Base-by-base conservation (phyloP, 192 early-diverging fungal genomes). In the Linnemannia hyalina region DNA sequence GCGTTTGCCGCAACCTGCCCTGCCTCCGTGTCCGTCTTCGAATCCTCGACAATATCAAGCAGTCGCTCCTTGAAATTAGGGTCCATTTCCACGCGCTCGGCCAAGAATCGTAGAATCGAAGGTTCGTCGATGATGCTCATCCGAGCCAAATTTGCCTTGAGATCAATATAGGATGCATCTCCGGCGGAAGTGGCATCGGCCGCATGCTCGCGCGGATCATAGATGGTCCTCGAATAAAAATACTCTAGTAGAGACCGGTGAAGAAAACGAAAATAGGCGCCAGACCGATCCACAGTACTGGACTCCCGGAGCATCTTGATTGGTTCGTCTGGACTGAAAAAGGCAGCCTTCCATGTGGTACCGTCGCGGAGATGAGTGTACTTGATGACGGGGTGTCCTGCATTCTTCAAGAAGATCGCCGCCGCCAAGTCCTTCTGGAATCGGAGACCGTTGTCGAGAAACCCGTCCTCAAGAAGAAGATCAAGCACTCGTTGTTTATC, bases 1-100 rank as follows among this genome's bases (percentile, higher is more conserved):
- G 71, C 71, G n/a, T 73, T 73, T 8, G 71, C 71, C 18, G 71
- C 71, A 4, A 44, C 71, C 11, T 35, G 26, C 23, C 23, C 71
- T 29, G 5, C 9, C 13, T 4, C 26, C 4, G 18, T 11, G 26
- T 73, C 9, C 6, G 11, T 13, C 42, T 73, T 73, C 1, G 71
- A 73, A 6, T 9, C 41, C 41, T 49, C 41, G 10, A 73, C 13
- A 29, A 26, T 26, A 49, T 7, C 20, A 13, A 44, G 22, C 3
- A 73, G 71, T 1, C n/a, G 0, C 2, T 0, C 4, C 18, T 70
- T 73, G 71, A 73, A 73, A 0, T 1, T 8, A 22, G 6, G 6
- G 41, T 46, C 42, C 36, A 73, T n/a, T 16, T 73, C 23, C 6
- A 47, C 71, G 15, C 71, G 71, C 36, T 73, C 71, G n/a, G 42